Base-by-base conservation (phyloP, 306 rosid species). In the Carpinus fangiana region DNA sequence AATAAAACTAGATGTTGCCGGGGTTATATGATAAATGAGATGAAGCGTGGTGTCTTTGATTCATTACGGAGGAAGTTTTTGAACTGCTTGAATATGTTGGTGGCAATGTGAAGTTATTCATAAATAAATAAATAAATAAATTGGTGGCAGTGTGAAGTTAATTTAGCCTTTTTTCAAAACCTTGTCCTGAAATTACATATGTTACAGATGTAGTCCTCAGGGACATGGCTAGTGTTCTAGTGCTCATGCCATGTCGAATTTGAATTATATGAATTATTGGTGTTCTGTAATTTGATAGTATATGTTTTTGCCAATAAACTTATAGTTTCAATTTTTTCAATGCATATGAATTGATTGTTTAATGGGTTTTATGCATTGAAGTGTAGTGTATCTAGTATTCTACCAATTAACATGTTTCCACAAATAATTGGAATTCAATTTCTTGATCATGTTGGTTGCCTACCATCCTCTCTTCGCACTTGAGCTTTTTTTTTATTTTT, bases 381-480 rank as follows among this genome's bases (percentile, higher is more conserved):
- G 31, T 57, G 34, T 57, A 57, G 34, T 8, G 34, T 53, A 3
- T 38, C 53, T 36, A 74, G 0, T 9, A 45, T 56, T 43, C 17
- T 74, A 61, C 71, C 79, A 46, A 75, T 61, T 28, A 1, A 75
- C 46, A 45, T 61, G 45, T 26, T 75, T 47, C 28, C 13, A 16
- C 18, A 75, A 60, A 61, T 75, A 61, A 75, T 45, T 12, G 8
- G 12, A 17, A 62, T 28, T 75, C 43, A 47, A 9, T 47, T 54
- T 59, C 2, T 75, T 28, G 47, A 61, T 75, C 8, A 66, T 38
- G n/a, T 43, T 66, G 73, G 67, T 77, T 66, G 64, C 48, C 60
- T 57, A 41, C 76, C 57, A 72, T 78, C 41, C 31, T 64, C 53
- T 64, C 14, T 74, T 64, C 51, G 12, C 31, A n/a, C 74, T 80